Conservation (phyloP, 2,329 filamentous ascomycete species). For the Sclerotinia subarctica region DNA sequence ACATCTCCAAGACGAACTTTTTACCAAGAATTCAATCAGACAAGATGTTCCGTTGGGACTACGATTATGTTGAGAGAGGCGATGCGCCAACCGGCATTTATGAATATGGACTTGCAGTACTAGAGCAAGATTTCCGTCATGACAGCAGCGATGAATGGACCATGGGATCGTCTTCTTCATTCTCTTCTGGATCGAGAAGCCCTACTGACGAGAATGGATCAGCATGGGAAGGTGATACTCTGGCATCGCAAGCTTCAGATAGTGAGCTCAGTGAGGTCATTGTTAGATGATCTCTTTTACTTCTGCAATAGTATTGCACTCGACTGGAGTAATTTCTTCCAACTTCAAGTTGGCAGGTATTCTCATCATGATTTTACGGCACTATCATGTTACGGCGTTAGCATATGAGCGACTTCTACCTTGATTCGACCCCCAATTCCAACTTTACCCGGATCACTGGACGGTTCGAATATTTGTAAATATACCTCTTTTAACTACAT, state of each 20-base stretch:
- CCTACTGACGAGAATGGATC: slow-evolving; percentile 54
- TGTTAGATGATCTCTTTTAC: slow-evolving; percentile 27
- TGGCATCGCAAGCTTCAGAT: slow-evolving; percentile 40
- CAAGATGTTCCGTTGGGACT: slow-evolving; percentile 90
- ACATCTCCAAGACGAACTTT: slow-evolving; percentile 75
- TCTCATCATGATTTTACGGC: slow-evolving; percentile 37
- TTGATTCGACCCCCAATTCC: slow-evolving; percentile 25
- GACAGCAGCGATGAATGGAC: slow-evolving; percentile 85
- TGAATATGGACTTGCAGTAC: slow-evolving; percentile 46
- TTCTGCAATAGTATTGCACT: slow-evolving; percentile 13
- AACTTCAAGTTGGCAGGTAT: slow-evolving; percentile 29
- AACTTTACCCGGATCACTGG: slow-evolving; percentile 14
- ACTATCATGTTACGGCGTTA: slow-evolving; percentile 37
- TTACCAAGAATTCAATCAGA: slow-evolving; percentile 77
- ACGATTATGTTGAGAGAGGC: slow-evolving; percentile 87
- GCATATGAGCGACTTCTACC: slow-evolving; percentile 36
- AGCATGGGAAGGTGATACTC: slow-evolving; percentile 55
- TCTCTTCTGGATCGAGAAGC: slow-evolving; percentile 38
- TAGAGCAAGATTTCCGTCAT: slow-evolving; percentile 32
- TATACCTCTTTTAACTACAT: slow-evolving; percentile 26
- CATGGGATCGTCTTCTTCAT: slow-evolving; percentile 70
- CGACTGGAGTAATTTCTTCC: slow-evolving; percentile 22
- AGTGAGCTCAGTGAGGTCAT: slow-evolving; percentile 37
- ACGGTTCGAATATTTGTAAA: slow-evolving; percentile 32
- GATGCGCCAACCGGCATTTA: slow-evolving; percentile 57